phyloP scores from a whole-genome alignment of 148 eudicot species.

The Drosera capensis region DNA sequence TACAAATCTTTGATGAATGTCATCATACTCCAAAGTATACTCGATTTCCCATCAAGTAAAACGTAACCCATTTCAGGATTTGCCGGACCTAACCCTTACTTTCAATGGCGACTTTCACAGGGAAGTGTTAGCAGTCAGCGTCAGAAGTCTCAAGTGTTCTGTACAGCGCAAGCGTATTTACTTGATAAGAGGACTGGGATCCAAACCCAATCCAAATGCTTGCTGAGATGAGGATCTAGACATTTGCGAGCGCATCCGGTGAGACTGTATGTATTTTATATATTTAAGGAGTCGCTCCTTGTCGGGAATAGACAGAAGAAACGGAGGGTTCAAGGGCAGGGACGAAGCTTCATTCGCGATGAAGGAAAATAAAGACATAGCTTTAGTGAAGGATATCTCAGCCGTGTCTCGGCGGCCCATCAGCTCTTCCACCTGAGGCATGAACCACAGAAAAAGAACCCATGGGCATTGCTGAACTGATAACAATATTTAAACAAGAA shows the following conservation, averaged over 20 bases:
- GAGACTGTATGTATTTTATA: conserved; percentile 20
- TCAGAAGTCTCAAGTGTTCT: too few relatives aligned
- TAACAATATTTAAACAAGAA: neutral
- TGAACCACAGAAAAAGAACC: neutral
- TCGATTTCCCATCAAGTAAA: too few relatives aligned
- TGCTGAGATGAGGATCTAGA: conserved; percentile 7
- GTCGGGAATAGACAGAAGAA: conserved; percentile 11
- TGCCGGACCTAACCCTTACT: too few relatives aligned
- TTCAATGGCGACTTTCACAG: too few relatives aligned
- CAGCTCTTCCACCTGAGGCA: conserved; percentile 24
- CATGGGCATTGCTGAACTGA: neutral
- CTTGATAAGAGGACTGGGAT: too few relatives aligned
- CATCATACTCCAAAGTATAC: too few relatives aligned
- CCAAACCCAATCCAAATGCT: too few relatives aligned
- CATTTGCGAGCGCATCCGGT: conserved; percentile 13
- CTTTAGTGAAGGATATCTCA: conserved; percentile 21
- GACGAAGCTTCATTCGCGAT: conserved; percentile 27
- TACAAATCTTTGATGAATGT: too few relatives aligned
- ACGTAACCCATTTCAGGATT: too few relatives aligned
- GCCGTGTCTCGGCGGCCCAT: conserved; percentile 21
- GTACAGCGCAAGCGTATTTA: conserved; percentile 11
- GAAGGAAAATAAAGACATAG: conserved; percentile 23
- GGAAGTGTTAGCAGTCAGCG: too few relatives aligned
- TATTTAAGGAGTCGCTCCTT: conserved; percentile 20
- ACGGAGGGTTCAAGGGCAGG: conserved; percentile 27